Evolutionary conservation across 2,329 filamentous ascomycete genomes (phyloP).

Genomic region (Fusarium devonianum): DNA sequence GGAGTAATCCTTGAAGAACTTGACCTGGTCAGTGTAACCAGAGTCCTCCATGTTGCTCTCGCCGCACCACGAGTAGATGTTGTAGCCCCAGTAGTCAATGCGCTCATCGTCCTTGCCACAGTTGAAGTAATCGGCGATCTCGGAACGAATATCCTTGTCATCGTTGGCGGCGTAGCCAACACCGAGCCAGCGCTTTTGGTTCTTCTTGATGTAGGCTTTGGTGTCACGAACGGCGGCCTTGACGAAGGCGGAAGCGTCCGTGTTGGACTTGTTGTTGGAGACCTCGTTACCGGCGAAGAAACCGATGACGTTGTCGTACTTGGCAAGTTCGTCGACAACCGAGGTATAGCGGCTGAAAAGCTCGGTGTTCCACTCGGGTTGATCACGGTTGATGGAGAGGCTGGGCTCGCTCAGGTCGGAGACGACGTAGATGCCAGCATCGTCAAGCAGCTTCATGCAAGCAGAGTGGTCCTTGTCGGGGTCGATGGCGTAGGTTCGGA

Average conservation of each 20-base stretch:
- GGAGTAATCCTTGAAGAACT: conserved; percentile 88
- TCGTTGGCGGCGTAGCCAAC: conserved; percentile 98
- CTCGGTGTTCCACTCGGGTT: conserved; percentile 78
- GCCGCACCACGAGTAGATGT: conserved; percentile 99
- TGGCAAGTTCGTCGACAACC: conserved; percentile 81
- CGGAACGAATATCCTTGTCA: conserved; percentile 79
- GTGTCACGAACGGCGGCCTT: conserved; percentile 97
- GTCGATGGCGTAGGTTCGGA: conserved; percentile 94
- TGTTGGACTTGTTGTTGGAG: conserved; percentile 88
- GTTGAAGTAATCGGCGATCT: conserved; percentile 93
- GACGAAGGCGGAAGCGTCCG: conserved; percentile 87
- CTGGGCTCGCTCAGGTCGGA: conserved; percentile 86
- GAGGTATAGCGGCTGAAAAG: conserved; percentile 82
- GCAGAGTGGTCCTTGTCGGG: conserved; percentile 77
- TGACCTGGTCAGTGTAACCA: conserved; percentile 81
- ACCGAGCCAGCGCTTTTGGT: conserved; percentile 79
- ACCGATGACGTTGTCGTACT: conserved; percentile 91
- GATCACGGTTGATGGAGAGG: conserved; percentile 83
- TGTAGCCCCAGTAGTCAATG: conserved; percentile 99
- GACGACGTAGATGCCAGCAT: conserved; percentile 93
- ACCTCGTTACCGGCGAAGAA: conserved; percentile 99
- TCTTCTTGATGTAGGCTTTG: conserved; percentile 89
- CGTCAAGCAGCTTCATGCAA: conserved; percentile 84
- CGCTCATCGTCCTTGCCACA: conserved; percentile 71
- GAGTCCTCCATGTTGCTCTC: conserved; percentile 78